Percentiles rank a stretch among this genome's conserved stretches.
Conservation (phyloP, 2,329 filamentous ascomycete species). For the Hypoxylon sp. region DNA sequence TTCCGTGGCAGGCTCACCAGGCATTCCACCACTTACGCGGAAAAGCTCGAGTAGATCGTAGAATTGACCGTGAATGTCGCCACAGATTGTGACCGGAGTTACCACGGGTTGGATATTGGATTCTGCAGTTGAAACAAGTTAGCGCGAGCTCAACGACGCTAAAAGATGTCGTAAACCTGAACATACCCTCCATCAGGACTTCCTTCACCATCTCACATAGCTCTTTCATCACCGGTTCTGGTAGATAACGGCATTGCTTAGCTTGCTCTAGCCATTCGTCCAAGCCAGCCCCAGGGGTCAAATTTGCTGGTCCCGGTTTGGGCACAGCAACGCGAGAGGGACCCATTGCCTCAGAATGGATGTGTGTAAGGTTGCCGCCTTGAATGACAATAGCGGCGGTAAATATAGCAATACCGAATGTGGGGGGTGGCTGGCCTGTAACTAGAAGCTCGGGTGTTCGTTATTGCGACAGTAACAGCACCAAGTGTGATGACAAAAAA, state of each 20-base stretch:
- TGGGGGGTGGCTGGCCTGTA: neutral
- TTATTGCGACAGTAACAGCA: conserved; percentile 3
- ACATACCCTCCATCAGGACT: conserved; percentile 93
- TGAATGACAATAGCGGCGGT: neutral
- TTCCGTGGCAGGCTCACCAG: conserved; percentile 80
- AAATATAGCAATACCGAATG: neutral
- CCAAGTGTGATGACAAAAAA: neutral
- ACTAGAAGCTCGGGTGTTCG: neutral
- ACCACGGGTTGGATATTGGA: conserved; percentile 99
- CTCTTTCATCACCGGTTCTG: conserved; percentile 97
- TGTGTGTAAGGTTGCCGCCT: neutral
- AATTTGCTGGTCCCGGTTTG: conserved; percentile 88
- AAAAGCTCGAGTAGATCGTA: conserved; percentile 98
- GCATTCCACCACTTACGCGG: conserved; percentile 96
- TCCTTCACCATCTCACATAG: conserved; percentile 99
- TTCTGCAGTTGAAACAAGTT: conserved; percentile 65
- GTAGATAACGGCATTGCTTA: conserved; percentile 96
- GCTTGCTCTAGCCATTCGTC: conserved; percentile 98
- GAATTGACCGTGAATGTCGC: conserved; percentile 98
- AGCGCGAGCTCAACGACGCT: neutral
- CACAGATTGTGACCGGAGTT: conserved; percentile 95
- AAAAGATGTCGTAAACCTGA: neutral
- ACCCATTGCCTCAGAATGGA: conserved; percentile 40
- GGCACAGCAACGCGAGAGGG: conserved; percentile 69
- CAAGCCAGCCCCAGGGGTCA: conserved; percentile 84